Conservation (phyloP, 2,329 filamentous ascomycete genomes). For the Talaromyces sp. region DNA sequence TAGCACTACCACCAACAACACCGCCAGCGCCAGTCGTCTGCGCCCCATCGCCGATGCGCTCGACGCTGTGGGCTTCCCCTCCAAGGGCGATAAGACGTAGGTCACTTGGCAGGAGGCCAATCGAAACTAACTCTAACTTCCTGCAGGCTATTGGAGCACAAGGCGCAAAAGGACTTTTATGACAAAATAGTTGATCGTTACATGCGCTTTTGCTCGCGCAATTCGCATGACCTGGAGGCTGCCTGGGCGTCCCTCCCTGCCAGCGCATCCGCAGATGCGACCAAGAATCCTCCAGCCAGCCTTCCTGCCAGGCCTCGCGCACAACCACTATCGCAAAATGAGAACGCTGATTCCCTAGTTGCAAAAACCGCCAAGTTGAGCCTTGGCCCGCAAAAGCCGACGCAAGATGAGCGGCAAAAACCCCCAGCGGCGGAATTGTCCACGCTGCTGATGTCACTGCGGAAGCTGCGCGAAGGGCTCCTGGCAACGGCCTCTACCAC, state of each 20-base stretch:
- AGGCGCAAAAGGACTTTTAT: slow-evolving; percentile 80
- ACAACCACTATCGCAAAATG: not conserved
- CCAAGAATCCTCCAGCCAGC: slow-evolving; percentile 31
- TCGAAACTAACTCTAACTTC: slow-evolving; percentile 2
- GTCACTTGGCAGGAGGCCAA: slow-evolving; percentile 3
- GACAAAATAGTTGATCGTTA: slow-evolving; percentile 82
- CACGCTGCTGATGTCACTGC: slow-evolving; percentile 73
- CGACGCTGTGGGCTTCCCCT: slow-evolving; percentile 76
- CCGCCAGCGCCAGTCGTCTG: slow-evolving; percentile 44
- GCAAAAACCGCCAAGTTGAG: slow-evolving; percentile 6
- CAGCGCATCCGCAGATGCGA: slow-evolving; percentile 33
- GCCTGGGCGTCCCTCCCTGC: slow-evolving; percentile 63
- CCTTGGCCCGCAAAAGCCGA: not conserved
- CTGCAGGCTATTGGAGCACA: slow-evolving; percentile 63
- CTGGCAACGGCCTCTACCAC: slow-evolving; percentile 66
- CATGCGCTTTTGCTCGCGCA: slow-evolving; percentile 78
- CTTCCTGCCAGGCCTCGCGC: slow-evolving; percentile 8
- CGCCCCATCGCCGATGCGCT: slow-evolving; percentile 62
- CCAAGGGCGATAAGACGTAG: slow-evolving; percentile 84
- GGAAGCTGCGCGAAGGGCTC: slow-evolving; percentile 87
- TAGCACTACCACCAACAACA: not conserved
- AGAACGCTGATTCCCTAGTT: slow-evolving; percentile 3
- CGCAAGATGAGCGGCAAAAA: slow-evolving; percentile 13
- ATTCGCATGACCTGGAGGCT: slow-evolving; percentile 66
- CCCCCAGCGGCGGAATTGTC: slow-evolving; percentile 60